These are phyloP conservation scores for Talaromyces sp. DNA, from an alignment of 2,329 filamentous ascomycete genomes.

Conservation along the genomic window DNA sequence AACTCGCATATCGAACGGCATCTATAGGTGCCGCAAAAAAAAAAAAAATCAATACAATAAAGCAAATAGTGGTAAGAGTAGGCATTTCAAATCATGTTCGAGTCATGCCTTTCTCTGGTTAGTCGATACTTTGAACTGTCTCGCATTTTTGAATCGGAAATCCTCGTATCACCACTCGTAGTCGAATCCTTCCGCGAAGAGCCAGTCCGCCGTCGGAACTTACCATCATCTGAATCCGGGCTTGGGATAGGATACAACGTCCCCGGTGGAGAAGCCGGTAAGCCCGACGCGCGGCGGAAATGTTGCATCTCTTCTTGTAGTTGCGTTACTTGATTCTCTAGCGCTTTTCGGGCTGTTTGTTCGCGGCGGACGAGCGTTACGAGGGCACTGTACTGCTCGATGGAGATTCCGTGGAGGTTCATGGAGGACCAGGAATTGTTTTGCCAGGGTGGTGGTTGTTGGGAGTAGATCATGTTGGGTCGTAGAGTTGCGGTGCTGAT, in stretches of 20 bases:
- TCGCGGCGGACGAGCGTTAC: constrained; percentile 47
- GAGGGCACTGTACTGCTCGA: constrained; percentile 48
- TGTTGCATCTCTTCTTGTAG: constrained; percentile 42
- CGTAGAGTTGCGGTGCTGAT: constrained; percentile 28
- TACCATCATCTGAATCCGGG: constrained; percentile 31
- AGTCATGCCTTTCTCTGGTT: constrained; percentile 12
- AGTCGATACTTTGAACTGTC: constrained; percentile 13
- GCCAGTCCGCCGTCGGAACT: constrained; percentile 27
- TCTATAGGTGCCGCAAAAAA: background rate
- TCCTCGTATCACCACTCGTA: constrained; percentile 8
- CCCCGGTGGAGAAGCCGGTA: constrained; percentile 31
- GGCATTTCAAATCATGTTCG: constrained; percentile 17
- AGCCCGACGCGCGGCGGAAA: constrained; percentile 30
- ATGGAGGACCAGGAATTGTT: constrained; percentile 30
- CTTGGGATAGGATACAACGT: constrained; percentile 34
- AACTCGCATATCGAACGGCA: background rate
- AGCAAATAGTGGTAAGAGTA: background rate
- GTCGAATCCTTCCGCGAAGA: constrained; percentile 15
- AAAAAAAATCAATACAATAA: background rate
- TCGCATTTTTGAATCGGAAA: constrained; percentile 4
- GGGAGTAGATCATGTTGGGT: constrained; percentile 20
- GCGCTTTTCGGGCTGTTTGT: constrained; percentile 43
- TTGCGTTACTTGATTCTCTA: constrained; percentile 44
- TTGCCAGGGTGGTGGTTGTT: constrained; percentile 28
- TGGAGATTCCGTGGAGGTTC: constrained; percentile 37